Evolutionary conservation across 768 basidiomycete genomes (phyloP), one percentile per base, ranked within the genome.

Genomic region (Hericium rajendrae): DNA sequence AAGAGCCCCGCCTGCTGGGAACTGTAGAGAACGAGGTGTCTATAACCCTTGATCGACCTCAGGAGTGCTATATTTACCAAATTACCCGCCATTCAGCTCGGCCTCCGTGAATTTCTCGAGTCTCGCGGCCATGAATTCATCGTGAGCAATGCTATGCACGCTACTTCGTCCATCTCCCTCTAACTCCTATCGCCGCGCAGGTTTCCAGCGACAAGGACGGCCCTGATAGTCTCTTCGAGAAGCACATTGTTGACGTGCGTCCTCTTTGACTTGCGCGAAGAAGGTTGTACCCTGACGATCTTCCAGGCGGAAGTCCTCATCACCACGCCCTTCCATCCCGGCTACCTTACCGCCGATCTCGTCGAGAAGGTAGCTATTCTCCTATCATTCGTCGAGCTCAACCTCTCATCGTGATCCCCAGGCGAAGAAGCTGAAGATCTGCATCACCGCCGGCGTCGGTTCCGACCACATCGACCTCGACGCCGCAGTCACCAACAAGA

Each of bases 391-490:
- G 9, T 32, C 6, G 6, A 32, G 6, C 9, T 32, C 32, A 66
- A 50, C 69, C 41, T 32, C 28, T 16, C 9, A 32, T 2, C 32
- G 32, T 32, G 5, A 39, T 40, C 20, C 28, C 68, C 56, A 91
- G 81, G 91, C 93, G 37, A 86, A 87, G 72, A 93, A 94, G 64
- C 81, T 97, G 60, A 94, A 91, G 73, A 69, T 94, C 57, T 90
- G 88, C 66, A 80, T 94, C 66, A 97, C 93, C 22, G 93, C 92
- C 58, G 91, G 90, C 70, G 91, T 93, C 50, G 90, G 91, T 11
- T 91, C 88, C 18, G 93, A 94, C 73, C 91, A 89, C 74, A 83
- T 93, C 61, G 92, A 94, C 68, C 80, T 95, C 59, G 86, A 94
- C 70, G 88, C 91, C 20, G 87, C 90, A 24, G 91, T 90, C 62